These are phyloP conservation scores for Diversispora eburnea DNA, from an alignment of 192 early-diverging fungal species.

Conservation along the genomic window DNA sequence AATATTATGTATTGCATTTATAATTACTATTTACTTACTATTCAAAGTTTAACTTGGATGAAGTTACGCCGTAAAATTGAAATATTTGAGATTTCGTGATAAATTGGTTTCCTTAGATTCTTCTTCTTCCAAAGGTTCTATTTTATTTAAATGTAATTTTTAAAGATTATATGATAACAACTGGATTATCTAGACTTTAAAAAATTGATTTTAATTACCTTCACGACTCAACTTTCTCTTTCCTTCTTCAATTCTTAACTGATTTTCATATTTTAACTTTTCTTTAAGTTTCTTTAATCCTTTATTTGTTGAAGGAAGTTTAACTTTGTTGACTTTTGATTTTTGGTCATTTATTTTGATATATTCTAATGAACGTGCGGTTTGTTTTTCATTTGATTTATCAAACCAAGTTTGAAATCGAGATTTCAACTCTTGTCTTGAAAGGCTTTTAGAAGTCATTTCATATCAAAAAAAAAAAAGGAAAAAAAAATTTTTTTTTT, in stretches of 20 bases:
- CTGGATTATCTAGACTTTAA: not conserved
- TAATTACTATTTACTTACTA: not conserved
- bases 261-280: not conserved
- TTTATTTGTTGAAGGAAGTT: constrained; percentile 3
- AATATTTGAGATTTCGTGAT: constrained; percentile 5
- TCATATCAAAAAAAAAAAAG: too few relatives aligned
- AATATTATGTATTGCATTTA: not conserved
- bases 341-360: not conserved
- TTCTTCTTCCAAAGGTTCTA: not conserved
- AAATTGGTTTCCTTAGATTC: not conserved
- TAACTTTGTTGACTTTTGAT: not conserved
- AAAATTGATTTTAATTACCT: not conserved
- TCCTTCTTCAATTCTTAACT: not conserved
- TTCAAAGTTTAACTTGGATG: not conserved
- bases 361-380: not conserved
- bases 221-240: not conserved
- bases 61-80: not conserved
- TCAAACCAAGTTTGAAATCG: not conserved
- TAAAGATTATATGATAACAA: not conserved
- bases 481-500: too few relatives aligned
- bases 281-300: constrained; percentile 10
- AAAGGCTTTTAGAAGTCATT: too few relatives aligned
- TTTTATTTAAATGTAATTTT: not conserved
- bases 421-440: not conserved
- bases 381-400: not conserved